phyloP scores from a whole-genome alignment of 1,284 basidiomycete species.

The Ganoderma leucocontextum region DNA sequence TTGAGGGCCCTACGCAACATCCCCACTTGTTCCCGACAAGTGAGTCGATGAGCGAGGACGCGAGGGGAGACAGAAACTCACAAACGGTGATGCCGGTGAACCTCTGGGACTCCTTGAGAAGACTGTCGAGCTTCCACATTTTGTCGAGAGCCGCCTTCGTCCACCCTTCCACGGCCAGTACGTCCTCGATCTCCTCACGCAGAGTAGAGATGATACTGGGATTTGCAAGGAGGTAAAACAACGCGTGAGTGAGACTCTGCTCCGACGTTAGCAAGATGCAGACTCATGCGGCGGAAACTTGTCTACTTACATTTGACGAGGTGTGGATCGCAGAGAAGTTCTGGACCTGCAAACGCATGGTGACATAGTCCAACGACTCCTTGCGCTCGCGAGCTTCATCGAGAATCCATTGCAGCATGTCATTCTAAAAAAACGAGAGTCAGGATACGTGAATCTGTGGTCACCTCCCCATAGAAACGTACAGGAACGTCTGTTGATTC shows the following conservation, averaged over 20 bases:
- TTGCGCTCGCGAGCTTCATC: slow-evolving; percentile 31
- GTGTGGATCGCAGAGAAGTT: slow-evolving; percentile 47
- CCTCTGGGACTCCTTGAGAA: slow-evolving; percentile 57
- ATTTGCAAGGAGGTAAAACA: slow-evolving; percentile 52
- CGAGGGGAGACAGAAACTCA: slow-evolving; percentile 21
- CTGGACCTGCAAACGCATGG: slow-evolving; percentile 6
- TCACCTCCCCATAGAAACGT: neutral
- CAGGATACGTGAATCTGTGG: neutral
- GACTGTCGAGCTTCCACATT: slow-evolving; percentile 60
- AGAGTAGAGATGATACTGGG: slow-evolving; percentile 51
- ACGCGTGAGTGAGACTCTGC: slow-evolving; percentile 46
- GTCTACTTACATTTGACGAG: slow-evolving; percentile 37
- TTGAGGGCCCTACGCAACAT: neutral
- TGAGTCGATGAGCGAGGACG: neutral
- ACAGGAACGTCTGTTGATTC: neutral
- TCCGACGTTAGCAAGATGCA: neutral
- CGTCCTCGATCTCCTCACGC: slow-evolving; percentile 53
- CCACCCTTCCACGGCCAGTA: slow-evolving; percentile 49
- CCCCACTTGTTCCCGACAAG: neutral
- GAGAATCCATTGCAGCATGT: slow-evolving; percentile 40
- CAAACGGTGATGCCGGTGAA: slow-evolving; percentile 42
- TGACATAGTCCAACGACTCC: neutral
- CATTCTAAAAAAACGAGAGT: slow-evolving; percentile 28
- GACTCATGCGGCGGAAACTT: neutral
- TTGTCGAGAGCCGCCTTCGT: slow-evolving; percentile 52